phyloP scores from a whole-genome alignment of 1,284 basidiomycete species.

The Apiotrichum gracile region DNA sequence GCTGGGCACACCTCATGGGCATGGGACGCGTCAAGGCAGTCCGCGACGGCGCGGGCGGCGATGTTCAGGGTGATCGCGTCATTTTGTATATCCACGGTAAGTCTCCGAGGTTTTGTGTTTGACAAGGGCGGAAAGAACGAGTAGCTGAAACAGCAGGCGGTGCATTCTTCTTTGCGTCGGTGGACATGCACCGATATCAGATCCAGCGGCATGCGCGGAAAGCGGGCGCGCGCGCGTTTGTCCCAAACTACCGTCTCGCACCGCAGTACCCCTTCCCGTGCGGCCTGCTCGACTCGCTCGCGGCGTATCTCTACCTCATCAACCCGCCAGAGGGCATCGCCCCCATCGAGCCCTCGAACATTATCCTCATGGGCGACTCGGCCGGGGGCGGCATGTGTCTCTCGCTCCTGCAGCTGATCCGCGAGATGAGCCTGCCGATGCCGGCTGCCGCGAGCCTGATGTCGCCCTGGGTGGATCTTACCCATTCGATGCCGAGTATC shows the following conservation, averaged over 20 bases:
- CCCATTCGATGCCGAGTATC: conserved; percentile 87
- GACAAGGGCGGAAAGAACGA: too few relatives aligned
- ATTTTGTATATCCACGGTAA: conserved; percentile 46
- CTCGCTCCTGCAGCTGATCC: conserved; percentile 77
- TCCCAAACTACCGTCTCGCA: conserved; percentile 78
- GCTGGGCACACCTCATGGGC: not conserved
- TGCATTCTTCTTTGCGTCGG: conserved; percentile 45
- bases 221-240: conserved; percentile 71
- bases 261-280: conserved; percentile 87
- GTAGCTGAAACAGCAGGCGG: conserved; percentile 27
- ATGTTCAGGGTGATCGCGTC: conserved; percentile 40
- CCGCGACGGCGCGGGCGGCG: conserved; percentile 32
- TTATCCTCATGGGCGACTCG: conserved; percentile 83
- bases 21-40: conserved; percentile 14
- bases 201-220: conserved; percentile 84
- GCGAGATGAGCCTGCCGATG: conserved; percentile 72
- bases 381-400: conserved; percentile 85
- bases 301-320: conserved; percentile 59
- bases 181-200: conserved; percentile 56
- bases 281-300: conserved; percentile 46
- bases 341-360: conserved; percentile 70
- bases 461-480: conserved; percentile 88
- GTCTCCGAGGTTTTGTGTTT: conserved; percentile 8
- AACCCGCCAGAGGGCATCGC: conserved; percentile 67
- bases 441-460: conserved; percentile 80